These are phyloP conservation scores for Acanthamoeba castellanii DNA, from an alignment of 208 protist genomes.

Conservation along the genomic window DNA sequence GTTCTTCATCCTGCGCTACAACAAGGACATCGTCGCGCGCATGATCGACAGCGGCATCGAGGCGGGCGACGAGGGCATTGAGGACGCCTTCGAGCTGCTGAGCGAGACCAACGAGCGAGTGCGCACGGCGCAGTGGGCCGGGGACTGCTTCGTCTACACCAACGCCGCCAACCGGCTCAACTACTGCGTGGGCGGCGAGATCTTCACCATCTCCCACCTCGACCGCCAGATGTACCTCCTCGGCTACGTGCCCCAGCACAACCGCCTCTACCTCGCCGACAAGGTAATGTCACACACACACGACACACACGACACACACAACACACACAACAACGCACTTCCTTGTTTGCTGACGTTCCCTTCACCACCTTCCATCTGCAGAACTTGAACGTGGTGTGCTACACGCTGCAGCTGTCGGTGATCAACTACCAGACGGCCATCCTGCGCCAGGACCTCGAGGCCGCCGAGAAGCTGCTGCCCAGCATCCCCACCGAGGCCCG, in stretches of 20 bases:
- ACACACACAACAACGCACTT: background rate
- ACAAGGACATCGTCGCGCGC: conserved; percentile 91
- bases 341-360: background rate
- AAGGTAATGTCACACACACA: no score
- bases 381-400: conserved; percentile 91
- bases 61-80: conserved; percentile 95
- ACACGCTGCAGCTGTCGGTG: conserved; percentile 93
- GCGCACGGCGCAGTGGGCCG: conserved; percentile 95
- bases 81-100: conserved; percentile 96
- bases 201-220: conserved; percentile 94
- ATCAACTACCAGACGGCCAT: conserved; percentile 98
- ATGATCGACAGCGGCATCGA: conserved; percentile 88
- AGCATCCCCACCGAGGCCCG: conserved; percentile 91
- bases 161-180: conserved; percentile 95
- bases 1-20: conserved; percentile 97
- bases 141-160: conserved; percentile 98
- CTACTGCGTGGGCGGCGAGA: conserved; percentile 97
- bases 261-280: conserved; percentile 97
- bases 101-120: conserved; percentile 95
- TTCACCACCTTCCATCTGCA: background rate
- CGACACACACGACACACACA: background rate
- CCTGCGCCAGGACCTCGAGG: conserved; percentile 95
- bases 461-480: conserved; percentile 91
- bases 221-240: conserved; percentile 89
- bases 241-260: conserved; percentile 97